Percentiles rank a stretch among this genome's conserved stretches.
Evolutionary conservation across 2,329 filamentous ascomycete genomes (phyloP).

Genomic region (Hymenoscyphus scutula): DNA sequence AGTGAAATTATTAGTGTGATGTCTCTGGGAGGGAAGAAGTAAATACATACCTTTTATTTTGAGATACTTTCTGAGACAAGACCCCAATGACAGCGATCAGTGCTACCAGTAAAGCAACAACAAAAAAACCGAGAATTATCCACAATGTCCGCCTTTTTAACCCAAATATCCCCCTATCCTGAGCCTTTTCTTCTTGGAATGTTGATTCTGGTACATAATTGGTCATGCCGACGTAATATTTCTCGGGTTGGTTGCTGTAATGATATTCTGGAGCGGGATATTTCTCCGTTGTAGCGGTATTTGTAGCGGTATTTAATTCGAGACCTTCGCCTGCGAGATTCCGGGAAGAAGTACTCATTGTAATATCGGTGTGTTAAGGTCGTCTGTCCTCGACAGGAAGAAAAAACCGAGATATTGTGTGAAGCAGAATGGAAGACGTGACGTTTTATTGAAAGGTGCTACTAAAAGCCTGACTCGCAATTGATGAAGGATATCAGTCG

Average conservation of each 20-base stretch:
- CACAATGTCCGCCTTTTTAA: slow-evolving; percentile 4
- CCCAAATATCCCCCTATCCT: not conserved
- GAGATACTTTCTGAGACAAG: slow-evolving; percentile 1
- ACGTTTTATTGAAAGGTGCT: no score
- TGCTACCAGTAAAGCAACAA: not conserved
- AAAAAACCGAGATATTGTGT: not conserved
- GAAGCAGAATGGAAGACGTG: no score
- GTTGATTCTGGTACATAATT: not conserved
- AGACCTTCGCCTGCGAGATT: not conserved
- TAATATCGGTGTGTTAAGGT: not conserved
- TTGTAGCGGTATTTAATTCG: not conserved
- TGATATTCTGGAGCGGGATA: not conserved
- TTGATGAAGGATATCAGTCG: not conserved
- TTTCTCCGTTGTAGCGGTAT: not conserved
- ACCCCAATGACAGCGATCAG: slow-evolving; percentile 1
- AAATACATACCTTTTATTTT: not conserved
- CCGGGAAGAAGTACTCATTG: not conserved
- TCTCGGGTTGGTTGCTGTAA: slow-evolving; percentile 4
- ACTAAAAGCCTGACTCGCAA: not conserved
- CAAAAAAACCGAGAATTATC: not conserved
- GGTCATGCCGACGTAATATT: not conserved
- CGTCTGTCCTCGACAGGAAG: not conserved
- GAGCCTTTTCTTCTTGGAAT: not conserved
- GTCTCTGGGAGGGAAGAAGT: not conserved
- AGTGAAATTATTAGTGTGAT: not conserved